Evolutionary conservation across 352 stramenopile genomes (phyloP).

Genomic region (Pythium biforme): DNA sequence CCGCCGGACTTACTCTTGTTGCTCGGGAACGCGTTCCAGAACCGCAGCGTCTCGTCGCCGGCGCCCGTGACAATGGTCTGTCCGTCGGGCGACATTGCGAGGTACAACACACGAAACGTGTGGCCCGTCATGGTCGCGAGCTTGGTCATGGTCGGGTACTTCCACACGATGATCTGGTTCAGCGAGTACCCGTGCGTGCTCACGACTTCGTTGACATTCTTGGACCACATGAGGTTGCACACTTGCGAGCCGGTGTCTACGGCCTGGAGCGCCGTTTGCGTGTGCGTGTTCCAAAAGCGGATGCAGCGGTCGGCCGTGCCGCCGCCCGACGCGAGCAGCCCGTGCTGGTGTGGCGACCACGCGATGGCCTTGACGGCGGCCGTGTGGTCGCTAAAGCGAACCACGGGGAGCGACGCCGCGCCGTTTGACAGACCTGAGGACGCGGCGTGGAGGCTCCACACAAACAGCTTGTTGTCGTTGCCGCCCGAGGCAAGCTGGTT

Average conservation of each 20-base stretch:
- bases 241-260: conserved; percentile 97
- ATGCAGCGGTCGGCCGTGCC: conserved; percentile 97
- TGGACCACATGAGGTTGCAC: conserved; percentile 97
- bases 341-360: conserved; percentile 96
- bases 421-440: conserved; percentile 26
- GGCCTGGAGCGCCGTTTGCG: conserved; percentile 81
- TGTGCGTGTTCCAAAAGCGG: conserved; percentile 97
- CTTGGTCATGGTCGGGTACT: conserved; percentile 97
- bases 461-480: conserved; percentile 98
- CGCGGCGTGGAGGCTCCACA: conserved; percentile 89
- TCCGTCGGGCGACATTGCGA: conserved; percentile 96
- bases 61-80: conserved; percentile 97
- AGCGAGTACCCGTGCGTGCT: conserved; percentile 98
- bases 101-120: conserved; percentile 95
- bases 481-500: conserved; percentile 91
- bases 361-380: conserved; percentile 98
- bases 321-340: conserved; percentile 93
- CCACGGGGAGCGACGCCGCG: conserved; percentile 61
- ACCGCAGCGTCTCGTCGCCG: conserved; percentile 96
- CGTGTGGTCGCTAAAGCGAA: conserved; percentile 94
- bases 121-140: conserved; percentile 96
- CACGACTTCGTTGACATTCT: conserved; percentile 97
- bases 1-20: conserved; percentile 45
- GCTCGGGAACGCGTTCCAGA: conserved; percentile 97
- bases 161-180: conserved; percentile 98